phyloP scores from a whole-genome alignment of 139 green algal genomes.

The Micractinium conductrix region DNA sequence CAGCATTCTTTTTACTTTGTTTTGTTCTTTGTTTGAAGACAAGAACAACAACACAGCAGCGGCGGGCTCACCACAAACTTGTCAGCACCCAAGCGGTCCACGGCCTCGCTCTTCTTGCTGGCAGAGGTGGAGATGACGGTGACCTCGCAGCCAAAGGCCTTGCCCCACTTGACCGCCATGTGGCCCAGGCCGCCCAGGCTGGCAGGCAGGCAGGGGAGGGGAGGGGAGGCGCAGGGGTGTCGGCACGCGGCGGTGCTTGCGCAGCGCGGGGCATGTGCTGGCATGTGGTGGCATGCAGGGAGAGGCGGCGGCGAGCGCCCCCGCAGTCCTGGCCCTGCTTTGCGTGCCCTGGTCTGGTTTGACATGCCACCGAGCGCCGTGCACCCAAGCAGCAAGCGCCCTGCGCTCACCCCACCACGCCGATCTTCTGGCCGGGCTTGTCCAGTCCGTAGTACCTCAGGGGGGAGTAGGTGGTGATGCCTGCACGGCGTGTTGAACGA shows the following conservation, averaged over 20 bases:
- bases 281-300: too few species aligned
- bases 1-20: too few species aligned
- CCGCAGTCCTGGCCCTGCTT: too few species aligned
- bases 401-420: neutral
- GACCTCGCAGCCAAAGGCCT: conserved; percentile 72
- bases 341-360: too few species aligned
- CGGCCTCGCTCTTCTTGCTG: conserved; percentile 77
- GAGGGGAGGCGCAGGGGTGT: neutral
- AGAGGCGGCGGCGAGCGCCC: too few species aligned
- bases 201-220: neutral
- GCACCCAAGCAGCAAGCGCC: too few species aligned
- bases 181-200: conserved; percentile 64
- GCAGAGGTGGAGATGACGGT: conserved; percentile 75
- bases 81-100: conserved; percentile 66
- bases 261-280: too few species aligned
- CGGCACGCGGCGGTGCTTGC: too few species aligned
- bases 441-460: conserved; percentile 71
- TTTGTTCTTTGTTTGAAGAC: too few species aligned
- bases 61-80: conserved; percentile 43
- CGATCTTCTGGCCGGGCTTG: conserved; percentile 64
- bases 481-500: too few species aligned
- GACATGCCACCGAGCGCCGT: too few species aligned
- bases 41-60: too few species aligned
- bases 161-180: conserved; percentile 79
- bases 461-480: conserved; percentile 78